These are phyloP conservation scores for Boletus barrowsii DNA, from an alignment of 768 basidiomycete genomes.

Conservation along the genomic window DNA sequence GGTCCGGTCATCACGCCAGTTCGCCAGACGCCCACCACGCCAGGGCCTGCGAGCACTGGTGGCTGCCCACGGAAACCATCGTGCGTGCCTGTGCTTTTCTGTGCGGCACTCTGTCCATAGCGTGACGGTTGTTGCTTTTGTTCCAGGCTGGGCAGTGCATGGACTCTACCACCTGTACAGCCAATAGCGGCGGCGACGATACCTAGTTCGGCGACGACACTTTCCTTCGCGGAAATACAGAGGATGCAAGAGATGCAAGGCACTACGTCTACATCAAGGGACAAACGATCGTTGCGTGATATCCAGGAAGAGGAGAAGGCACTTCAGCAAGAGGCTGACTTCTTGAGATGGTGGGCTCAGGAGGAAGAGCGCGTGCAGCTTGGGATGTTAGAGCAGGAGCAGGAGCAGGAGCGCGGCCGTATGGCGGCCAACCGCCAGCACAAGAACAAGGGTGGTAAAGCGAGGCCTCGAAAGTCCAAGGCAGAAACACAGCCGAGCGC, in stretches of 20 bases:
- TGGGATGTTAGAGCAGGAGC: constrained; percentile 36
- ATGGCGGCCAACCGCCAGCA: neutral
- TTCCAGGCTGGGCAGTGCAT: constrained; percentile 45
- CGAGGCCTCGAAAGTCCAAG: constrained; percentile 9
- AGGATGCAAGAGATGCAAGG: constrained; percentile 64
- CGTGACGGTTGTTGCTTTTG: neutral
- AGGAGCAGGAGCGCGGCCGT: neutral
- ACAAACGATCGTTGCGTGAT: constrained; percentile 65
- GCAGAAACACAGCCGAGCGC: neutral
- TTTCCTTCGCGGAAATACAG: constrained; percentile 86
- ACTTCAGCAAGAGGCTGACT: constrained; percentile 68
- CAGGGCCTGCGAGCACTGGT: constrained; percentile 20
- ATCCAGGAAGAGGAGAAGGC: constrained; percentile 85
- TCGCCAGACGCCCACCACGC: constrained; percentile 38
- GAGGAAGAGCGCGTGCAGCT: constrained; percentile 72
- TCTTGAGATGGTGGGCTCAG: constrained; percentile 84
- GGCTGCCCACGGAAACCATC: constrained; percentile 41
- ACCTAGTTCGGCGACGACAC: constrained; percentile 19
- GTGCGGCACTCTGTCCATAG: neutral
- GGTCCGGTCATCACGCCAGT: constrained; percentile 67
- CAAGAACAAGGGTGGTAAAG: constrained; percentile 6
- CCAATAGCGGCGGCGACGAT: constrained; percentile 37
- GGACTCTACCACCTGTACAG: constrained; percentile 57
- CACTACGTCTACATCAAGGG: constrained; percentile 35
- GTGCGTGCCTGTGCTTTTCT: constrained; percentile 36